Percentiles rank a stretch among this genome's conserved stretches.
Evolutionary conservation across 805 yeast genomes (phyloP).

Genomic region (Candida pini): DNA sequence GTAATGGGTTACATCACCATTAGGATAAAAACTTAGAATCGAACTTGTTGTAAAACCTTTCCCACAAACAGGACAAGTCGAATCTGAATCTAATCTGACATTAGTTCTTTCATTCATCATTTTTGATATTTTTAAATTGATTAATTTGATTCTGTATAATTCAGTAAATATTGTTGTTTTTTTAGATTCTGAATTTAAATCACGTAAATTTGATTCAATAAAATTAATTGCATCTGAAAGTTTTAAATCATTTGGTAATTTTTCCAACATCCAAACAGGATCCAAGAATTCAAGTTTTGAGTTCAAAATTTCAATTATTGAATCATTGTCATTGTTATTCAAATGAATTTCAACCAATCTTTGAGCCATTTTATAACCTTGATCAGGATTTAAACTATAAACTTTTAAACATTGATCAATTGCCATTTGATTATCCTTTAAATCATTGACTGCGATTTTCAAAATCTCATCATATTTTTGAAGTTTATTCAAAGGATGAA

Average conservation of each 20-base stretch:
- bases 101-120: slow-evolving; percentile 31
- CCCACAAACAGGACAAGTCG: slow-evolving; percentile 57
- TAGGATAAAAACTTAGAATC: slow-evolving; percentile 45
- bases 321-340: slow-evolving; percentile 5
- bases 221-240: slow-evolving; percentile 37
- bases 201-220: slow-evolving; percentile 40
- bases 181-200: slow-evolving; percentile 34
- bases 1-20: slow-evolving; percentile 47
- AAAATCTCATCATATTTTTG: slow-evolving; percentile 61
- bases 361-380: slow-evolving; percentile 43
- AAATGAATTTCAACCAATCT: slow-evolving; percentile 40
- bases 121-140: slow-evolving; percentile 36
- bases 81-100: slow-evolving; percentile 36
- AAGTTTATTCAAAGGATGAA: slow-evolving; percentile 52
- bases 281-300: slow-evolving; percentile 20
- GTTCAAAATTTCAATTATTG: slow-evolving; percentile 28
- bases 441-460: slow-evolving; percentile 50
- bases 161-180: slow-evolving; percentile 39
- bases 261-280: slow-evolving; percentile 35
- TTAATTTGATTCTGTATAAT: slow-evolving; percentile 48
- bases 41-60: slow-evolving; percentile 39
- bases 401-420: slow-evolving; percentile 53
- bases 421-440: slow-evolving; percentile 54
- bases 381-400: slow-evolving; percentile 28
- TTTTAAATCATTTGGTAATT: slow-evolving; percentile 47